Evolutionary conservation across 2,329 filamentous ascomycete genomes (phyloP).

Genomic region (Diaporthe caulivora): DNA sequence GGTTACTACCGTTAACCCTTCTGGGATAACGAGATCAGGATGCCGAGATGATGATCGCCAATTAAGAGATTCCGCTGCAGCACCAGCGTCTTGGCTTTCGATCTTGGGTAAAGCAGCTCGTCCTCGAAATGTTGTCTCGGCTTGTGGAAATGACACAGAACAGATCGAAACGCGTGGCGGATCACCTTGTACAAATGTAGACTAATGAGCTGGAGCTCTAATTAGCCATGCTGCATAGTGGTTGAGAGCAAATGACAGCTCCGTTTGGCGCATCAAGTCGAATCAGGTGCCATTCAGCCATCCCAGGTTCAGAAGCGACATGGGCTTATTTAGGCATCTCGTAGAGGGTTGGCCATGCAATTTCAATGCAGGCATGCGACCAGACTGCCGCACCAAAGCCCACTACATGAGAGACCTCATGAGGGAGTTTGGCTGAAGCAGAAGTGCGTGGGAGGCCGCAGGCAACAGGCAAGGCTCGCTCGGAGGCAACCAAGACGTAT

Average conservation of each 20-base stretch:
- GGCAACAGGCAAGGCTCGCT: not conserved
- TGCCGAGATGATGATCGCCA: conserved; percentile 3
- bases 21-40: not conserved
- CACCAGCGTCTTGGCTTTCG: conserved; percentile 7
- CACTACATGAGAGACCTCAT: not conserved
- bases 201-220: too few relatives aligned
- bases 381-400: not conserved
- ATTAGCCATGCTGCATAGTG: too few relatives aligned
- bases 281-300: not conserved
- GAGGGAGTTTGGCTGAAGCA: not conserved
- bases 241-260: not conserved
- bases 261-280: not conserved
- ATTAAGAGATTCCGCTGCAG: not conserved
- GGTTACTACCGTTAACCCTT: not conserved
- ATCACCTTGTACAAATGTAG: not conserved
- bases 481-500: not conserved
- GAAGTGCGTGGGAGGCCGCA: not conserved
- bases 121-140: not conserved
- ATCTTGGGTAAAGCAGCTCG: not conserved
- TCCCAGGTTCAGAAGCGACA: not conserved
- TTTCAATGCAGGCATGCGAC: not conserved
- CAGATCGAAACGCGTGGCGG: not conserved
- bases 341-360: not conserved
- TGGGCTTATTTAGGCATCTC: not conserved
- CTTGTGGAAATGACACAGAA: not conserved